Evolutionary conservation across 148 eudicot species (phyloP).

Genomic region (Cornus suecica): DNA sequence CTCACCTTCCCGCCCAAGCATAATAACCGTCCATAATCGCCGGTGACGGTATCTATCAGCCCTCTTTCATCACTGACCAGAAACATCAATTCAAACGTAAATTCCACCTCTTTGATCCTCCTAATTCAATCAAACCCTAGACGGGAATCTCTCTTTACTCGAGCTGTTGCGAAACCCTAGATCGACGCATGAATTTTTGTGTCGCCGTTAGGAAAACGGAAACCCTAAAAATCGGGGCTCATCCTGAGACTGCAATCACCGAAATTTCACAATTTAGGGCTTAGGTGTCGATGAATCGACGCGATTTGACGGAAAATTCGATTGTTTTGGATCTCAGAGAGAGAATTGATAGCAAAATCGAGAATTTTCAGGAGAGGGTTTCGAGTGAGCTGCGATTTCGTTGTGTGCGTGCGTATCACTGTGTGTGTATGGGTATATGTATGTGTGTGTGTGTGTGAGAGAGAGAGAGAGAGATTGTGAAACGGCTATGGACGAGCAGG

Average conservation of each 20-base stretch:
- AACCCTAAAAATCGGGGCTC: constrained; percentile 6
- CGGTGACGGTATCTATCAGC: background rate
- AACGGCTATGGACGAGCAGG: constrained; percentile 10
- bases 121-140: constrained; percentile 12
- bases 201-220: background rate
- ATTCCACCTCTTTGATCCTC: constrained; percentile 2
- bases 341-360: constrained; percentile 3
- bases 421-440: too few species aligned
- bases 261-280: constrained; percentile 12
- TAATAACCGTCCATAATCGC: constrained; percentile 19
- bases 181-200: background rate
- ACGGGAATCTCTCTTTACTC: background rate
- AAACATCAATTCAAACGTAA: constrained; percentile 20
- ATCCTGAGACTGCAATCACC: background rate
- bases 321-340: constrained; percentile 12
- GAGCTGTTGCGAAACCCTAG: constrained; percentile 15
- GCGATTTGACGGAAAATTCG: constrained; percentile 1
- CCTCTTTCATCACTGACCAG: background rate
- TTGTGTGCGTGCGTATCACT: too few species aligned
- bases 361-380: constrained; percentile 14
- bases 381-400: constrained; percentile 8
- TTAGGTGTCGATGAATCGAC: constrained; percentile 7
- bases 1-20: constrained; percentile 22
- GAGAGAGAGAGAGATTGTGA: constrained; percentile 10
- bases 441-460: constrained; percentile 12